Evolutionary conservation across 768 basidiomycete species (phyloP).

Genomic region (Auricularia sp.): DNA sequence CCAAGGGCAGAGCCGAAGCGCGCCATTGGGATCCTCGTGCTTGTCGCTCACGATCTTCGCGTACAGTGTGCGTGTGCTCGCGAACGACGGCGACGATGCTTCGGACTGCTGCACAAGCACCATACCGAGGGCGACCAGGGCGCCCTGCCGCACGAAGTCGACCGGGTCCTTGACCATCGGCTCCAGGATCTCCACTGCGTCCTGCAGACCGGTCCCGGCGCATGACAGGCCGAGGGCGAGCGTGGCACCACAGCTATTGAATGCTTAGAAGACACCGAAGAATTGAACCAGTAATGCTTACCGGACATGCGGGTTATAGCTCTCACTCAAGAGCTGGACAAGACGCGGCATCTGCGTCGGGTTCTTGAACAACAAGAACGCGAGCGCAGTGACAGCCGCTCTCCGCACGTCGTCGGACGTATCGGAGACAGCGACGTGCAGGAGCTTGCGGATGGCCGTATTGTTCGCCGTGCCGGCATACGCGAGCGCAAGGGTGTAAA

Average conservation of each 20-base stretch:
- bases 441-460: conserved; percentile 76
- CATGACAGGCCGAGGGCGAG: conserved; percentile 95
- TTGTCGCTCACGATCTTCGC: conserved; percentile 88
- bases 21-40: conserved; percentile 97
- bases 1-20: conserved; percentile 94
- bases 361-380: conserved; percentile 95
- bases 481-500: conserved; percentile 91
- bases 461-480: conserved; percentile 97
- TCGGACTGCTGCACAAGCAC: conserved; percentile 95
- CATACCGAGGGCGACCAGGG: conserved; percentile 92
- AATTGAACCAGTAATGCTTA: not conserved
- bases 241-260: conserved; percentile 68
- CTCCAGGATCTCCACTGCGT: conserved; percentile 92
- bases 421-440: conserved; percentile 97
- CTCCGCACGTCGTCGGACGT: conserved; percentile 95
- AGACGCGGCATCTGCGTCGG: conserved; percentile 93
- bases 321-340: conserved; percentile 93
- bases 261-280: not conserved
- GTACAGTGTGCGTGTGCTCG: conserved; percentile 75
- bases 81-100: conserved; percentile 72
- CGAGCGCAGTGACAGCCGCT: conserved; percentile 91
- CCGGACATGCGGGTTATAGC: conserved; percentile 97
- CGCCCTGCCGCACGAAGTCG: conserved; percentile 97
- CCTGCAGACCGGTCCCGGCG: conserved; percentile 91
- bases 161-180: conserved; percentile 98